These are phyloP conservation scores for Pterulicium gracile DNA, from an alignment of 1,284 basidiomycete species.

Conservation along the genomic window DNA sequence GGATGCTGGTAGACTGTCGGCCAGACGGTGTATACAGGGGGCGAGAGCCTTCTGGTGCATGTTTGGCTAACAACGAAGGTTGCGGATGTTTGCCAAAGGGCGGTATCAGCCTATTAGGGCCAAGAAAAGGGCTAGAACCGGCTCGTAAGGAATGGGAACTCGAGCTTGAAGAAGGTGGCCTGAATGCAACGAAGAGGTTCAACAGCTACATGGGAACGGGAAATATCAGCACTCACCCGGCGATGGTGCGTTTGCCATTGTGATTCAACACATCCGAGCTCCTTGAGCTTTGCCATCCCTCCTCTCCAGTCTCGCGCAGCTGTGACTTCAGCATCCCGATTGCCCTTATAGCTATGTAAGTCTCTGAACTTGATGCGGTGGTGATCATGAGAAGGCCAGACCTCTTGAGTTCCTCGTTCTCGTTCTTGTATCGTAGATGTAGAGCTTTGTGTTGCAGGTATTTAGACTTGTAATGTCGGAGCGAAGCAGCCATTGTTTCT, in stretches of 20 bases:
- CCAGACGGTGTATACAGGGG: no score
- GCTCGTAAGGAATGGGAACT: no score
- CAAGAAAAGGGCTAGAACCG: no score
- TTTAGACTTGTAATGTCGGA: conserved; percentile 46
- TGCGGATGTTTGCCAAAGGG: no score
- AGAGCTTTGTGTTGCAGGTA: conserved; percentile 39
- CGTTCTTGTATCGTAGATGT: conserved; percentile 40
- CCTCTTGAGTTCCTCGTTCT: not conserved
- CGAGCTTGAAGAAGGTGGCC: no score
- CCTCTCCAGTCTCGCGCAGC: not conserved
- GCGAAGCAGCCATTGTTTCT: conserved; percentile 57
- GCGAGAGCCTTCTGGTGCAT: no score
- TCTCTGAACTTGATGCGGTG: not conserved
- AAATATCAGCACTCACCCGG: no score
- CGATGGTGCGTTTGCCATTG: not conserved
- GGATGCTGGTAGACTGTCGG: no score
- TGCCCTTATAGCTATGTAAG: not conserved
- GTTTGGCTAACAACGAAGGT: no score
- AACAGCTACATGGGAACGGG: no score
- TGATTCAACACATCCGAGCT: not conserved
- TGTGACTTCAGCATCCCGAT: not conserved
- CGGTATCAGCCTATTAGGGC: no score
- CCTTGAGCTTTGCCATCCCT: not conserved
- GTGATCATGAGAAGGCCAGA: not conserved
- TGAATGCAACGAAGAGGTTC: no score